phyloP scores from a whole-genome alignment of 768 basidiomycete species.

The Lactarius hatsudake region DNA sequence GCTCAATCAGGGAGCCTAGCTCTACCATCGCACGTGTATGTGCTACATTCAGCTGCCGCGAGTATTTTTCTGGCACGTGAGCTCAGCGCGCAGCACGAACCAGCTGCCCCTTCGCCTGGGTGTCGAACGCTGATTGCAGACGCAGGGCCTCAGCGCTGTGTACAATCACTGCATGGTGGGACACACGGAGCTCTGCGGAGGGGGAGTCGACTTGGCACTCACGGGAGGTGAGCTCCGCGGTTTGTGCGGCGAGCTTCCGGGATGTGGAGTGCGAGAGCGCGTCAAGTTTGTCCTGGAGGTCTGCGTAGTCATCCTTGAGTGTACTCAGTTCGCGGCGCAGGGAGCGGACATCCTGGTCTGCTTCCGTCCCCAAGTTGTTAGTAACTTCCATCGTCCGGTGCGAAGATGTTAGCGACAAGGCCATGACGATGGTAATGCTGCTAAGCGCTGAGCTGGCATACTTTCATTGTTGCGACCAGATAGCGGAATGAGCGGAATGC shows the following conservation, averaged over 20 bases:
- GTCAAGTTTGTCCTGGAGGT: constrained; percentile 57
- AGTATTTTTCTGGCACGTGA: constrained; percentile 61
- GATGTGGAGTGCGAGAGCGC: constrained; percentile 46
- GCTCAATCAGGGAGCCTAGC: constrained; percentile 45
- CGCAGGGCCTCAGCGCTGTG: constrained; percentile 41
- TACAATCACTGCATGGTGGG: constrained; percentile 41
- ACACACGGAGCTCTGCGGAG: constrained; percentile 46
- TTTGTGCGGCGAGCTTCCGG: constrained; percentile 50
- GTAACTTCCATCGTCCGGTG: no score
- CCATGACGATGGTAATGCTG: no score
- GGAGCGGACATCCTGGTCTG: constrained; percentile 50
- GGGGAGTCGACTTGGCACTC: constrained; percentile 46
- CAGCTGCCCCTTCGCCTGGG: constrained; percentile 50
- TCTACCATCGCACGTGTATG: constrained; percentile 40
- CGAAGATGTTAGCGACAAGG: no score
- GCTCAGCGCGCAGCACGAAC: constrained; percentile 62
- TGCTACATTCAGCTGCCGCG: constrained; percentile 38
- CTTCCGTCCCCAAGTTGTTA: constrained; percentile 40
- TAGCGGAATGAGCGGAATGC: no score
- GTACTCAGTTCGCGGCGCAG: constrained; percentile 48
- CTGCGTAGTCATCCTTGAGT: constrained; percentile 59
- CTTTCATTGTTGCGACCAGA: no score
- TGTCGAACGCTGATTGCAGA: constrained; percentile 50
- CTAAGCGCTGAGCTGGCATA: no score
- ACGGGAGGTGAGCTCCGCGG: constrained; percentile 49